These are phyloP conservation scores for Scheffersomyces lignosus DNA, from an alignment of 805 yeast species.

Conservation along the genomic window DNA sequence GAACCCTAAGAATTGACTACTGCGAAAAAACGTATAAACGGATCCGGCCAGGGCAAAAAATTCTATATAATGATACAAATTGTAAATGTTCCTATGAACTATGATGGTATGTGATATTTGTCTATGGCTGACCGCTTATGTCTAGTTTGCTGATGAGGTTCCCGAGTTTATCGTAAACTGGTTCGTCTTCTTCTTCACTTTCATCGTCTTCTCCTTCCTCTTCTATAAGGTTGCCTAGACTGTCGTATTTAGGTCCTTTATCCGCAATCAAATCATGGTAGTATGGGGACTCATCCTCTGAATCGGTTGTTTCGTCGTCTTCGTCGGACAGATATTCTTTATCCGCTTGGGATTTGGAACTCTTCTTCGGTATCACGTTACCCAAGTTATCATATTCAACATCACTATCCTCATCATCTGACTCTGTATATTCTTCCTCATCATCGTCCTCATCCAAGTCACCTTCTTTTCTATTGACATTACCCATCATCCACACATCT, in stretches of 20 bases:
- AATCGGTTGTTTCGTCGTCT: constrained; percentile 13
- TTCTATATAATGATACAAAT: too few relatives aligned
- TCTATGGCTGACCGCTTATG: too few relatives aligned
- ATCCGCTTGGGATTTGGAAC: constrained; percentile 5
- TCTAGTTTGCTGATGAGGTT: constrained; percentile 16
- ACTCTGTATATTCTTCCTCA: constrained; percentile 17
- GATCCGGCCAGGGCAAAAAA: too few relatives aligned
- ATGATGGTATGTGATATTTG: too few relatives aligned
- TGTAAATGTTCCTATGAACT: too few relatives aligned
- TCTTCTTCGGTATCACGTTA: constrained; percentile 9
- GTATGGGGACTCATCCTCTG: constrained; percentile 5
- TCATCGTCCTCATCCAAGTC: constrained; percentile 11
- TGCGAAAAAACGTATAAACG: too few relatives aligned
- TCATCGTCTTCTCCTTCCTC: constrained; percentile 4
- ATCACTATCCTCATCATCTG: constrained; percentile 15
- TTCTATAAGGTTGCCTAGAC: constrained; percentile 20
- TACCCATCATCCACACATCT: constrained; percentile 80
- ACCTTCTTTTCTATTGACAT: constrained; percentile 55
- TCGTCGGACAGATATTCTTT: constrained; percentile 10
- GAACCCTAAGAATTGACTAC: too few relatives aligned
- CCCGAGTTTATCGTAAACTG: constrained; percentile 22
- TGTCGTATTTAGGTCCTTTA: constrained; percentile 14
- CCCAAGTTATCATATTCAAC: constrained; percentile 13
- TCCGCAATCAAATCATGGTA: neutral
- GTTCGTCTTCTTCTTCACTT: constrained; percentile 9